Conservation (phyloP, 805 yeast species). For the Dipodascopsis uninucleata region DNA sequence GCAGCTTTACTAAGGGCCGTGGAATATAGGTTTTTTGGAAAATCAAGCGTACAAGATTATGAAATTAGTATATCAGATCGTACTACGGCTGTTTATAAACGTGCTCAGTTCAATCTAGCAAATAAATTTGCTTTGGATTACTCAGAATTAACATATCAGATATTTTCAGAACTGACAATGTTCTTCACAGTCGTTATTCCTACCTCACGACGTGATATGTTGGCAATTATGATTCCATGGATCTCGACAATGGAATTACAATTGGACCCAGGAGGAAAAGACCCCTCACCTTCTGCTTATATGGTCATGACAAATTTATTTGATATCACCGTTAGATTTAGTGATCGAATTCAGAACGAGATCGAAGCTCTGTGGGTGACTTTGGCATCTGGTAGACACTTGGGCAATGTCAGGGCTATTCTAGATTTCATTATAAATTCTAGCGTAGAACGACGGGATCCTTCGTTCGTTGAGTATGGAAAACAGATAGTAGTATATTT, state of each 20-base stretch:
- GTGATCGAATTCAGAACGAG: conserved; percentile 73
- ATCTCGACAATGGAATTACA: conserved; percentile 74
- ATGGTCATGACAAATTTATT: conserved; percentile 80
- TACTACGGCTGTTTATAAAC: conserved; percentile 79
- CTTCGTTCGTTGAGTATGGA: conserved; percentile 70
- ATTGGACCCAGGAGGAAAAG: conserved; percentile 43
- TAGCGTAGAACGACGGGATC: conserved; percentile 65
- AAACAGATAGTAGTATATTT: conserved; percentile 79
- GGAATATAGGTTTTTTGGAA: conserved; percentile 57
- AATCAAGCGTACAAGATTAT: conserved; percentile 53
- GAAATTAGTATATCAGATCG: conserved; percentile 69
- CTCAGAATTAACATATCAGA: conserved; percentile 55
- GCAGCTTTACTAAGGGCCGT: conserved; percentile 63
- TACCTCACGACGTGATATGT: conserved; percentile 67
- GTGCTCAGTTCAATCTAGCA: conserved; percentile 77
- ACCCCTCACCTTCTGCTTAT: conserved; percentile 41
- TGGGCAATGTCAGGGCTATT: conserved; percentile 66
- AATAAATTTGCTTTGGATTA: conserved; percentile 60
- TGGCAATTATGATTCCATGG: conserved; percentile 87
- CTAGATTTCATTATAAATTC: conserved; percentile 65
- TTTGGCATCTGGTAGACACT: conserved; percentile 68
- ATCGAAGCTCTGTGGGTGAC: conserved; percentile 96
- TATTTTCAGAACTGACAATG: conserved; percentile 71
- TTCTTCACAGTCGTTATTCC: conserved; percentile 59
- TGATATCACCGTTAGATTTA: conserved; percentile 77